Evolutionary conservation across 2,329 filamentous ascomycete genomes (phyloP).

Genomic region (Xylariales sp.): DNA sequence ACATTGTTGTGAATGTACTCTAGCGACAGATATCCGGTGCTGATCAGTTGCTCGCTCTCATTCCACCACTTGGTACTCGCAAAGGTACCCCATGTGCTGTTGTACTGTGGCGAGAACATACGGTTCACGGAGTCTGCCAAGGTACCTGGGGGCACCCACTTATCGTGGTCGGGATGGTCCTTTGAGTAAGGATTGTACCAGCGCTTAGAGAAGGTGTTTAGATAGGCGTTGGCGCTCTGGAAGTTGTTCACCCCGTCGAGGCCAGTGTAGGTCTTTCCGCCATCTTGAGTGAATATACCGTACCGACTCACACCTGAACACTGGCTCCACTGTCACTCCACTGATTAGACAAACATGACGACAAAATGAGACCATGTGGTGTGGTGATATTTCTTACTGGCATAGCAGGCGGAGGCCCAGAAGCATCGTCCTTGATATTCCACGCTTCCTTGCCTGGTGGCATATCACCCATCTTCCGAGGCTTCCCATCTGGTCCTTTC

Average conservation of each 20-base stretch:
- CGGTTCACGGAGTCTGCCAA: conserved; percentile 7
- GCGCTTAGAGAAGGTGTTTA: not conserved
- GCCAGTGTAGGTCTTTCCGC: conserved; percentile 1
- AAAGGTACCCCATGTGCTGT: conserved; percentile 8
- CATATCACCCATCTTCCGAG: conserved; percentile 1
- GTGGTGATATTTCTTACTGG: too few species aligned
- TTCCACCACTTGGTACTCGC: conserved; percentile 4
- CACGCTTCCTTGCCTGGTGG: conserved; percentile 3
- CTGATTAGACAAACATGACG: too few species aligned
- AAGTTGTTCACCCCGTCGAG: conserved; percentile 7
- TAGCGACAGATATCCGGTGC: conserved; percentile 9
- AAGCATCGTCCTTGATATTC: conserved; percentile 4
- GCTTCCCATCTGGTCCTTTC: conserved; percentile 4
- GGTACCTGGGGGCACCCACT: not conserved
- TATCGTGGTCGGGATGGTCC: too few species aligned
- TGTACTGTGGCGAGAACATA: conserved; percentile 8
- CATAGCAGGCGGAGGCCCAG: too few species aligned
- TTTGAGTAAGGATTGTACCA: too few species aligned
- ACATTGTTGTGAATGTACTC: conserved; percentile 11
- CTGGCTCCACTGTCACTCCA: conserved; percentile 4
- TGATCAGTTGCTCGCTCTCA: conserved; percentile 2
- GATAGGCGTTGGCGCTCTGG: not conserved
- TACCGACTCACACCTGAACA: conserved; percentile 6
- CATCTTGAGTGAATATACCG: not conserved
- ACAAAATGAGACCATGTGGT: too few species aligned